phyloP scores from a whole-genome alignment of 139 green algal species.

The Coccomyxa sp. region DNA sequence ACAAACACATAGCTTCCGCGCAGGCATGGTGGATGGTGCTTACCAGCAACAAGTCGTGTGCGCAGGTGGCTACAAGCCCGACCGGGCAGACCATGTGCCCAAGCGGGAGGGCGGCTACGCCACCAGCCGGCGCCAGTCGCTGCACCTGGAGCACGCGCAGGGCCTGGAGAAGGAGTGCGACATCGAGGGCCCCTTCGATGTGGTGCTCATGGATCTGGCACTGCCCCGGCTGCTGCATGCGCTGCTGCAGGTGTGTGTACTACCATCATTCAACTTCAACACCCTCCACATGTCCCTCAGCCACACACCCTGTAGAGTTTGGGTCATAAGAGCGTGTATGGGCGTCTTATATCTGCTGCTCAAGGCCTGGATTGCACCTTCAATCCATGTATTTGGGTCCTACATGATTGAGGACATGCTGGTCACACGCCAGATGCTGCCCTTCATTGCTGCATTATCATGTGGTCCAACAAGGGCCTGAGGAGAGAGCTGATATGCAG shows the following conservation, averaged over 20 bases:
- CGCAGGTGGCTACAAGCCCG: not conserved
- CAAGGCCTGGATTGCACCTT: too few species aligned
- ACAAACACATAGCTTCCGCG: too few species aligned
- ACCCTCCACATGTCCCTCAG: too few species aligned
- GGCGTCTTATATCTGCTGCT: too few species aligned
- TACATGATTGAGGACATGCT: not conserved
- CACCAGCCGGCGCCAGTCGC: not conserved
- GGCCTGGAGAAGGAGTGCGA: not conserved
- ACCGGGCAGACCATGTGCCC: not conserved
- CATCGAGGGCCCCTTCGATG: conserved; percentile 41
- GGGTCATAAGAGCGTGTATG: too few species aligned
- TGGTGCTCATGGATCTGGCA: conserved; percentile 57
- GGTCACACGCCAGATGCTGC: not conserved
- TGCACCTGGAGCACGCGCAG: conserved; percentile 24
- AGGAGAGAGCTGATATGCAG: too few species aligned
- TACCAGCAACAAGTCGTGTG: too few species aligned
- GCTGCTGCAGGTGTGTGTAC: conserved; percentile 30
- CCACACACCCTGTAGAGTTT: too few species aligned
- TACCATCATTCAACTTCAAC: too few species aligned
- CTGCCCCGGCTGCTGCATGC: conserved; percentile 40
- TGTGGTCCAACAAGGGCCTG: too few species aligned
- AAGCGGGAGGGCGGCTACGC: not conserved
- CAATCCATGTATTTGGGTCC: not conserved
- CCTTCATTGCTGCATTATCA: not conserved
- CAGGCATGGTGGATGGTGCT: too few species aligned